These are phyloP conservation scores for Dissophora globulifera DNA, from an alignment of 192 early-diverging fungal genomes.

Conservation along the genomic window DNA sequence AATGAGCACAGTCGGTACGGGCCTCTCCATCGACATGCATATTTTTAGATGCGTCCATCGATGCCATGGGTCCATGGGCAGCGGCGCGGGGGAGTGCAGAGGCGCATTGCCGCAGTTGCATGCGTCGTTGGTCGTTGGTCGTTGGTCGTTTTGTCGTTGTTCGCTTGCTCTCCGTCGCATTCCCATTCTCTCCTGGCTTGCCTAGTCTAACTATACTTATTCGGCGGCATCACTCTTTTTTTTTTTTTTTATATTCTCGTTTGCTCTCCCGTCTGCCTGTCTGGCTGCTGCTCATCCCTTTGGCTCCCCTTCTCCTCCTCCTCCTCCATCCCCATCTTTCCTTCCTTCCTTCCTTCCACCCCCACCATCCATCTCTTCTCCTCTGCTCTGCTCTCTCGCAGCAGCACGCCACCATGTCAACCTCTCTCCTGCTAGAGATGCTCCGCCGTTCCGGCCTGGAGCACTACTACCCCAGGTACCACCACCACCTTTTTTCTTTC, in stretches of 20 bases:
- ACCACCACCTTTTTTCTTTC: neutral
- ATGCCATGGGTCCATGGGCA: too few species aligned
- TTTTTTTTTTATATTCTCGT: neutral
- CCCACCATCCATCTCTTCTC: neutral
- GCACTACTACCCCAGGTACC: constrained; percentile 65
- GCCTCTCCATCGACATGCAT: too few species aligned
- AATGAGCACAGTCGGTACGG: too few species aligned
- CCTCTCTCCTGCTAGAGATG: constrained; percentile 70
- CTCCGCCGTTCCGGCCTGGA: constrained; percentile 71
- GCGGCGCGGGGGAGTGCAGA: too few species aligned
- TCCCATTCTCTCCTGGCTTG: too few species aligned
- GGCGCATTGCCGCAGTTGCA: too few species aligned
- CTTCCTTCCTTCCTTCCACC: neutral
- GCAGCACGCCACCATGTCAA: constrained; percentile 34
- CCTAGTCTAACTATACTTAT: neutral
- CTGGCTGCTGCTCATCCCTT: neutral
- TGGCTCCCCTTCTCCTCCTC: neutral
- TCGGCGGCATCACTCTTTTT: neutral
- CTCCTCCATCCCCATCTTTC: neutral
- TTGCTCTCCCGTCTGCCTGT: neutral
- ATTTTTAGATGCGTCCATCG: too few species aligned
- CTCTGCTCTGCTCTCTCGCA: neutral
- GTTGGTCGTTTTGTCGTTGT: too few species aligned
- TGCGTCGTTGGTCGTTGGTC: too few species aligned
- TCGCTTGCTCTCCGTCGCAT: too few species aligned